Conservation (phyloP, 2,329 filamentous ascomycete species). For the Mycosphaerelloides madeirae region DNA sequence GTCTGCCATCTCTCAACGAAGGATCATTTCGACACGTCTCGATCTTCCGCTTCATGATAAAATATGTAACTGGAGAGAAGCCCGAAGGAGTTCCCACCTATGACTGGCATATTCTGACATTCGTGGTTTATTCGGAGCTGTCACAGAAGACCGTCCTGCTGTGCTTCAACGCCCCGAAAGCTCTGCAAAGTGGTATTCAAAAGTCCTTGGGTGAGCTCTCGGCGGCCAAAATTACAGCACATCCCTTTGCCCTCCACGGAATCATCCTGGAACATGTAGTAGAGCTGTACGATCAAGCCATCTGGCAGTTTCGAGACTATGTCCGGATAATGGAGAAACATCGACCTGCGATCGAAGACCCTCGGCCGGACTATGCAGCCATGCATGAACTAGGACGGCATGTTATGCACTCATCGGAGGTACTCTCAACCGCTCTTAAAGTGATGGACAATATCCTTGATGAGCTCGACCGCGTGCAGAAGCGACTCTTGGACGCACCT, state of each 20-base stretch:
- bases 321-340: slow-evolving; percentile 15
- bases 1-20: not conserved
- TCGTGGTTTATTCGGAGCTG: slow-evolving; percentile 6
- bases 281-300: slow-evolving; percentile 11
- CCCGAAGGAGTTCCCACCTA: not conserved
- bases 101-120: slow-evolving; percentile 14
- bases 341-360: slow-evolving; percentile 5
- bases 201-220: not conserved
- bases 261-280: slow-evolving; percentile 15
- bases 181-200: not conserved
- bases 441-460: slow-evolving; percentile 15
- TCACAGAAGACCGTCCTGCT: slow-evolving; percentile 2
- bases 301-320: slow-evolving; percentile 16
- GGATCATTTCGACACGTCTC: not conserved
- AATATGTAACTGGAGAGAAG: slow-evolving; percentile 4
- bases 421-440: slow-evolving; percentile 10
- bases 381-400: slow-evolving; percentile 23
- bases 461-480: not conserved
- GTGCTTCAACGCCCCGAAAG: slow-evolving; percentile 7
- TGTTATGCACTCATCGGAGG: slow-evolving; percentile 20
- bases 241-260: slow-evolving; percentile 13
- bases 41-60: slow-evolving; percentile 15
- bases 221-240: not conserved
- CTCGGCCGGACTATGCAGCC: slow-evolving; percentile 6
- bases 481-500: not conserved